Evolutionary conservation across 139 green algal genomes (phyloP).

Genomic region (Raphidocelis subcapitata): DNA sequence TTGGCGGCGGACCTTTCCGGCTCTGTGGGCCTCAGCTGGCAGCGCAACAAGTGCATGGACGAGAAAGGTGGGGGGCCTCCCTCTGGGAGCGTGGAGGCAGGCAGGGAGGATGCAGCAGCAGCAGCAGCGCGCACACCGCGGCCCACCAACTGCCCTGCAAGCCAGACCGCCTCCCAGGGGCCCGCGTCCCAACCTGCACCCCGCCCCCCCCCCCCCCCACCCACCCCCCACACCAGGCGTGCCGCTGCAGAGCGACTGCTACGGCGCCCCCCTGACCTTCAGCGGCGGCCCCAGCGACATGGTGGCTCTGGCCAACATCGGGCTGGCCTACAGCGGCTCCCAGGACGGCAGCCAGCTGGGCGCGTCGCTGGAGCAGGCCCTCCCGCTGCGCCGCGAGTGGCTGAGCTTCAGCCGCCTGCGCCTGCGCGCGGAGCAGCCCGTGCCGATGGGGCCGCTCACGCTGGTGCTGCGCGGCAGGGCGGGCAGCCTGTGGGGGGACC

Average conservation of each 20-base stretch:
- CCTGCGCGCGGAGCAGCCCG: constrained; percentile 56
- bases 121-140: no score
- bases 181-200: no score
- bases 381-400: constrained; percentile 75
- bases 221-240: no score
- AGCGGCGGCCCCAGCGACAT: constrained; percentile 61
- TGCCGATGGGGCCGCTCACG: constrained; percentile 51
- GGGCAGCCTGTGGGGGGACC: constrained; percentile 79
- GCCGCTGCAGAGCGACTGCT: constrained; percentile 70
- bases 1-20: constrained; percentile 66
- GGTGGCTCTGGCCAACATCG: constrained; percentile 58
- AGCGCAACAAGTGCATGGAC: constrained; percentile 76
- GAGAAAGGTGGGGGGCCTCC: no score
- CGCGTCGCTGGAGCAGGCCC: constrained; percentile 67
- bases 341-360: constrained; percentile 55
- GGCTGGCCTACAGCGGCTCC: constrained; percentile 51
- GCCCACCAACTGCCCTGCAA: no score
- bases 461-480: constrained; percentile 54
- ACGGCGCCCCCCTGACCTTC: constrained; percentile 83
- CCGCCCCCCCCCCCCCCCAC: no score
- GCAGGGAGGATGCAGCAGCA: no score
- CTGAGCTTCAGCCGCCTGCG: constrained; percentile 80
- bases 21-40: constrained; percentile 57
- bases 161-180: no score
- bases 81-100: no score